phyloP scores from a whole-genome alignment of 1,139 yeast species.

The Candida sojae region DNA sequence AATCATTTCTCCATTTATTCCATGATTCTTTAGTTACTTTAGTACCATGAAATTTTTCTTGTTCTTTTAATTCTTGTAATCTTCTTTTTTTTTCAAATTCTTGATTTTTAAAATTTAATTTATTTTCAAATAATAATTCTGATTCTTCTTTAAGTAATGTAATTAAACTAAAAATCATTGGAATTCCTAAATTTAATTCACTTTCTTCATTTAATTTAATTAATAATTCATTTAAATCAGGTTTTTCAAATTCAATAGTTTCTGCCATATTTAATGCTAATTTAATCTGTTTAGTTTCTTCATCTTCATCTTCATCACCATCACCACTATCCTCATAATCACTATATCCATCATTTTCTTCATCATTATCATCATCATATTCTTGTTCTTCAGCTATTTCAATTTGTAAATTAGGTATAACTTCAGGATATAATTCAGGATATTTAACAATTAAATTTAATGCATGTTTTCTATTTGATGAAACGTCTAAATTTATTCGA shows the following conservation, averaged over 20 bases:
- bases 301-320: constrained; percentile 36
- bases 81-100: constrained; percentile 58
- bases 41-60: constrained; percentile 80
- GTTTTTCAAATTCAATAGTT: constrained; percentile 48
- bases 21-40: constrained; percentile 76
- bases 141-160: constrained; percentile 79
- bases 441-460: constrained; percentile 60
- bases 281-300: constrained; percentile 13
- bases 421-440: constrained; percentile 73
- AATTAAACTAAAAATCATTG: constrained; percentile 78
- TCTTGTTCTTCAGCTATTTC: constrained; percentile 35
- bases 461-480: constrained; percentile 52
- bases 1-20: constrained; percentile 65
- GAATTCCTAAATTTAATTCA: constrained; percentile 79
- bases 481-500: constrained; percentile 57
- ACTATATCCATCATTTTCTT: constrained; percentile 26
- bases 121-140: constrained; percentile 61
- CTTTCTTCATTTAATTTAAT: constrained; percentile 59
- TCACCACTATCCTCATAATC: constrained; percentile 41
- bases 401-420: constrained; percentile 55
- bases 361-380: constrained; percentile 33
- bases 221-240: constrained; percentile 45
- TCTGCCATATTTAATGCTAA: constrained; percentile 48
- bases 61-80: constrained; percentile 64
- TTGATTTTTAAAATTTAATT: constrained; percentile 57